These are phyloP conservation scores for Candida sakaeoensis DNA, from an alignment of 805 yeast genomes.

Conservation along the genomic window DNA sequence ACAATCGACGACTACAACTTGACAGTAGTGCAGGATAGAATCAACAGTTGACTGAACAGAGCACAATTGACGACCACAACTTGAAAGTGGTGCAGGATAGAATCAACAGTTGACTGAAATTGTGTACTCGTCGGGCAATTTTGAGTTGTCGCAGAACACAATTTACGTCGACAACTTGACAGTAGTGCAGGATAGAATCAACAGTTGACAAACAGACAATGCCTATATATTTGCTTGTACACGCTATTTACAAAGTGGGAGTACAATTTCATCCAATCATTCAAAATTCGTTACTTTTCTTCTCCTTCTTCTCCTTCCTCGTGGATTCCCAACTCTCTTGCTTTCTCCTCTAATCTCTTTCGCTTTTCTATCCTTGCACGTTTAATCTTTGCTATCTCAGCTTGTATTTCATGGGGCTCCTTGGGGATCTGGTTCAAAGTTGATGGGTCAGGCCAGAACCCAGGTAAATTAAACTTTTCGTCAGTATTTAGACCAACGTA, in stretches of 20 bases:
- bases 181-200: conserved; percentile 12
- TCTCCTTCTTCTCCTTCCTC: conserved; percentile 22
- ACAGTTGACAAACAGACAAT: background rate
- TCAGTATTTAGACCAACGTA: conserved; percentile 91
- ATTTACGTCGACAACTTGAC: conserved; percentile 17
- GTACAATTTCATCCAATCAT: background rate
- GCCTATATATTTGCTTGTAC: background rate
- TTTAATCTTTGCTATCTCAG: conserved; percentile 84
- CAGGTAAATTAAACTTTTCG: conserved; percentile 82
- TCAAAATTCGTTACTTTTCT: background rate
- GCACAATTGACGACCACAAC: conserved; percentile 15
- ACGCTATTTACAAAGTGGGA: too few relatives aligned
- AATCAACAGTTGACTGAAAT: background rate
- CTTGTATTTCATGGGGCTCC: conserved; percentile 86
- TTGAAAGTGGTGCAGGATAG: conserved; percentile 15
- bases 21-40: conserved; percentile 13
- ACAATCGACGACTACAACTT: conserved; percentile 18
- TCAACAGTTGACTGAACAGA: background rate
- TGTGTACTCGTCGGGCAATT: conserved; percentile 15
- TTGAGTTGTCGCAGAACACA: conserved; percentile 14
- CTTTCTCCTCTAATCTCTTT: conserved; percentile 65
- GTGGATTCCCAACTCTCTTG: conserved; percentile 64
- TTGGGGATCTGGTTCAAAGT: conserved; percentile 89
- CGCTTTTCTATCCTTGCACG: conserved; percentile 73
- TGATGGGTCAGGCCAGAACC: conserved; percentile 96